Evolutionary conservation across 2,329 filamentous ascomycete species (phyloP).

Genomic region (Neopestalotiopsis sp.): DNA sequence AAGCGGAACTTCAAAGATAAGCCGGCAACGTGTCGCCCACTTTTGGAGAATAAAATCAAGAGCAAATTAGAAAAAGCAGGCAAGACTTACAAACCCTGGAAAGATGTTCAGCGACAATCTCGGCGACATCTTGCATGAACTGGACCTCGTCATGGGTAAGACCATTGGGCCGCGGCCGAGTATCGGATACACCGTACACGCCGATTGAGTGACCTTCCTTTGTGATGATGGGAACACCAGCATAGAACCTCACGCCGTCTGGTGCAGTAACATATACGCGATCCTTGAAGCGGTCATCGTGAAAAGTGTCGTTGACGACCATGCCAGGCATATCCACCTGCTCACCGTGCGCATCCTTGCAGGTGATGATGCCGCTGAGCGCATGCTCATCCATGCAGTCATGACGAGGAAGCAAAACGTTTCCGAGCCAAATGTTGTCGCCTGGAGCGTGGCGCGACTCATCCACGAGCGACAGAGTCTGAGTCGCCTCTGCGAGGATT

Average conservation of each 20-base stretch:
- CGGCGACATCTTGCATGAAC: constrained; percentile 61
- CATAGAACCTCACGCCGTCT: constrained; percentile 26
- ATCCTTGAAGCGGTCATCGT: constrained; percentile 34
- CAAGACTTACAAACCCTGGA: constrained; percentile 50
- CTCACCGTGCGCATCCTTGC: constrained; percentile 21
- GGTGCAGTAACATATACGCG: constrained; percentile 19
- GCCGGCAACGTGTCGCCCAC: neutral
- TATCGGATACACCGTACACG: constrained; percentile 22
- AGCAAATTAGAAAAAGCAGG: neutral
- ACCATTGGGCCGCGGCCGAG: constrained; percentile 43
- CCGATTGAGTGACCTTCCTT: constrained; percentile 25
- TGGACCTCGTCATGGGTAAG: constrained; percentile 52
- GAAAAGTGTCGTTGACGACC: constrained; percentile 38
- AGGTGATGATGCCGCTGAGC: constrained; percentile 22
- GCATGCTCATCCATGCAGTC: constrained; percentile 28
- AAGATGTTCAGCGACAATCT: constrained; percentile 64
- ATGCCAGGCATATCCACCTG: constrained; percentile 30
- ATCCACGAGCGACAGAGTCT: constrained; percentile 42
- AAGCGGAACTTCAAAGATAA: neutral
- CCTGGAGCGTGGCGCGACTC: constrained; percentile 31
- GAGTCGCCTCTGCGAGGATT: constrained; percentile 56
- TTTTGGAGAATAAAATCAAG: neutral
- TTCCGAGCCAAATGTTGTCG: constrained; percentile 31
- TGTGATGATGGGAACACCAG: constrained; percentile 24
- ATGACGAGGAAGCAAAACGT: constrained; percentile 26